Base-by-base conservation (phyloP, 345 rosid genomes). In the Bruguiera sexangula region DNA sequence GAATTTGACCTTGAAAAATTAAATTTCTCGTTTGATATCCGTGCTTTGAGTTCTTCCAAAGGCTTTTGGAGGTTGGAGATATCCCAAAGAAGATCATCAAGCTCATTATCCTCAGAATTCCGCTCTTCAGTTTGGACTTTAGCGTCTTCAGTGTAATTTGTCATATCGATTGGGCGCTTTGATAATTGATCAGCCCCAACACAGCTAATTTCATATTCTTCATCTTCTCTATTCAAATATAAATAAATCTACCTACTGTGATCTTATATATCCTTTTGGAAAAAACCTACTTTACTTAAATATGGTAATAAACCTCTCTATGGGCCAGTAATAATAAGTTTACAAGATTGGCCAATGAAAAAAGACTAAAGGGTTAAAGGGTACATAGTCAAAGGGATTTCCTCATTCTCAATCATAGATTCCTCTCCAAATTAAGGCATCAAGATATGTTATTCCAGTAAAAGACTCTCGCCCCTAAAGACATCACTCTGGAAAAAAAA, bases 1-100 rank as follows among this genome's bases (percentile, higher is more conserved):
- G 9, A 50, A 2, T 39, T 57, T 62, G 21, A 22, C 51, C 67
- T 31, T 18, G 50, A 57, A 26, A 66, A 62, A 30, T 54, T 55
- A 22, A n/a, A 54, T 5, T 30, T 46, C 31, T 68, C 57, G 0
- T 7, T 13, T 39, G 51, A 24, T 34, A 16, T 43, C 34, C 36
- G 55, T 24, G 65, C 66, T 39, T 59, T 29, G 13, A 75, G 63
- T 52, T 34, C 64, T 6, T 62, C 63, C 9, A 62, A 58, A 62
- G 43, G n/a, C 46, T 15, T 54, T 21, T 29, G 46, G 26, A 68
- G 11, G 20, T 37, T 62, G 32, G 43, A 63, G 6, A 58, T 32
- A 21, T 22, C 3, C 68, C 52, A 50, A 67, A 31, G 54, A 69
- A 57, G 15, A 53, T 32, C 63, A 37, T 53, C 32, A 21, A 51